A percentile compares a stretch with the other conserved stretches of the same genome.
phyloP scores from a whole-genome alignment of 805 yeast genomes.

The Blastobotrys attinorum region DNA sequence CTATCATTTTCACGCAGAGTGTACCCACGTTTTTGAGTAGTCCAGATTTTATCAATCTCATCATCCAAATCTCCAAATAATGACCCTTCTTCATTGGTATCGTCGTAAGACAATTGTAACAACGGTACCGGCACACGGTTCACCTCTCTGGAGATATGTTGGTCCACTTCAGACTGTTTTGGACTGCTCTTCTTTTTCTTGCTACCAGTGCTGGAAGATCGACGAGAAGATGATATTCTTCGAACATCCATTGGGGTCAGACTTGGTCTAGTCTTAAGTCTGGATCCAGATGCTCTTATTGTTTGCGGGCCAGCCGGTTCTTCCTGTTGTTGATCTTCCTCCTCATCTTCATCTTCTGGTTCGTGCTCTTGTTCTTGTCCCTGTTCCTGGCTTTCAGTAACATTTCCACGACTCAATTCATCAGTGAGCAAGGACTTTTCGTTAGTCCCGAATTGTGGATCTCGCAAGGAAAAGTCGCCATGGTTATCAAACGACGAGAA shows the following conservation, averaged over 20 bases:
- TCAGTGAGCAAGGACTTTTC: neutral
- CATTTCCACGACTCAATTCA: no score
- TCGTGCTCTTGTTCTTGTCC: conserved; percentile 1
- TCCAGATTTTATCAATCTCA: conserved; percentile 19
- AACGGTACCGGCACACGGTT: conserved; percentile 13
- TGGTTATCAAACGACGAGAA: conserved; percentile 4
- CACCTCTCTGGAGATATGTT: conserved; percentile 12
- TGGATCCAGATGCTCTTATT: conserved; percentile 16
- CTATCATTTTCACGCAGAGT: conserved; percentile 17
- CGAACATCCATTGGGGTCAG: conserved; percentile 17
- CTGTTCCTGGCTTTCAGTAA: neutral
- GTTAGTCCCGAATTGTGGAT: neutral
- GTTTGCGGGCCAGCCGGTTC: conserved; percentile 6
- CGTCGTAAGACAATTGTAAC: conserved; percentile 13
- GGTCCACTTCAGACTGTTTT: conserved; percentile 5
- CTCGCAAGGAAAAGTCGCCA: neutral
- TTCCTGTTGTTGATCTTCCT: neutral
- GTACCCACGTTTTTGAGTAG: conserved; percentile 20
- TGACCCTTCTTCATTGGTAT: conserved; percentile 7
- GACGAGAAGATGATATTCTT: conserved; percentile 9
- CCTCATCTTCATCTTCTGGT: conserved; percentile 1
- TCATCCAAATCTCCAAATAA: conserved; percentile 18
- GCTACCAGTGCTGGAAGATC: neutral
- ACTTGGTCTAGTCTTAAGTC: conserved; percentile 14
- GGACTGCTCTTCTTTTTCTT: no score